A percentile compares a stretch with the other conserved stretches of the same genome.
Conservation (phyloP, 2,329 filamentous ascomycete genomes). For the Chrysoporthe puriensis region DNA sequence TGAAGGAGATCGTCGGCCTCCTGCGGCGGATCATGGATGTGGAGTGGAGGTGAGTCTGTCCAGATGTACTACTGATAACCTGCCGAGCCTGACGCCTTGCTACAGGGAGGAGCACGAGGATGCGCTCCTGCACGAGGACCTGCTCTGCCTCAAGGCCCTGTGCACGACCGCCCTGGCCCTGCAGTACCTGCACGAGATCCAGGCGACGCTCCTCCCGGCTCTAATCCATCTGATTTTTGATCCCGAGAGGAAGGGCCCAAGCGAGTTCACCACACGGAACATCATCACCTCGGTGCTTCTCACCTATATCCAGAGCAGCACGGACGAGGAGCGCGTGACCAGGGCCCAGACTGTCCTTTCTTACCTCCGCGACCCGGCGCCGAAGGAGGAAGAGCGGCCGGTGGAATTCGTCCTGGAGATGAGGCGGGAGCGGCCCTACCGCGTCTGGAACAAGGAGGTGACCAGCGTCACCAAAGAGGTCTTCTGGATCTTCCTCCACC, state of each 20-base stretch:
- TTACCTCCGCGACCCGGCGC: conserved; percentile 80
- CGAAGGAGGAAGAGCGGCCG: conserved; percentile 74
- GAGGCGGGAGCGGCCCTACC: conserved; percentile 83
- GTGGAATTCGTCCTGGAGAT: conserved; percentile 89
- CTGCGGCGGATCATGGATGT: conserved; percentile 92
- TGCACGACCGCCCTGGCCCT: conserved; percentile 89
- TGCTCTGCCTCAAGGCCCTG: conserved; percentile 91
- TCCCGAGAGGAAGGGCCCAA: conserved; percentile 96
- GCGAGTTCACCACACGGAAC: conserved; percentile 90
- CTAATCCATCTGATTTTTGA: conserved; percentile 90
- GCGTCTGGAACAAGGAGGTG: conserved; percentile 91
- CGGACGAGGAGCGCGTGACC: conserved; percentile 62
- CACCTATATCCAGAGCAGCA: conserved; percentile 77
- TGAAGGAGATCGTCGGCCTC: conserved; percentile 86
- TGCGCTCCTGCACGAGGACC: conserved; percentile 84
- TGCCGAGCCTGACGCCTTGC: conserved; percentile 33
- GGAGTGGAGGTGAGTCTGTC: conserved; percentile 79
- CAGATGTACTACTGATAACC: neutral
- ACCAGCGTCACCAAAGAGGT: conserved; percentile 95
- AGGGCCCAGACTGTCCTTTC: conserved; percentile 75
- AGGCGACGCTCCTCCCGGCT: conserved; percentile 80
- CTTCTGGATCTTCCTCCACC: conserved; percentile 98
- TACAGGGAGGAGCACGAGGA: conserved; percentile 92
- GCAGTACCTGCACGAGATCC: conserved; percentile 78
- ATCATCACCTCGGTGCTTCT: conserved; percentile 90